Percentiles rank a stretch among this genome's conserved stretches.
Evolutionary conservation across 805 yeast species (phyloP).

Genomic region (Priceomyces melissophilus): DNA sequence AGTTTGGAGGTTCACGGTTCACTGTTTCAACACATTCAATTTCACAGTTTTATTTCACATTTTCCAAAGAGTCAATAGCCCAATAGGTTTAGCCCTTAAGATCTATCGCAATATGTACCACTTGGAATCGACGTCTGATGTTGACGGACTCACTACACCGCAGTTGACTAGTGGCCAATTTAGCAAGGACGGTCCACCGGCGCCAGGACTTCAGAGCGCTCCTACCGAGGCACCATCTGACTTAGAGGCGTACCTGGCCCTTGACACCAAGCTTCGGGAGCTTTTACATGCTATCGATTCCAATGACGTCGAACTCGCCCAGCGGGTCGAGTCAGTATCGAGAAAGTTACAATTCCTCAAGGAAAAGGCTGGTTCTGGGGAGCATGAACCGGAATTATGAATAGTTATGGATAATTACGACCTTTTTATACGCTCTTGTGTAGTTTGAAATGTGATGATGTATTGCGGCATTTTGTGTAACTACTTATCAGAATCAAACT

Average conservation of each 20-base stretch:
- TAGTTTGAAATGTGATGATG: no score
- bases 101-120: background rate
- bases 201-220: background rate
- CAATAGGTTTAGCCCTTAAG: no score
- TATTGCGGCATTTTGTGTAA: no score
- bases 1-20: no score
- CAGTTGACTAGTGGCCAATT: constrained; percentile 26
- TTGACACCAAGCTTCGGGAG: constrained; percentile 24
- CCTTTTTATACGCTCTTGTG: no score
- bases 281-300: constrained; percentile 20
- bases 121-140: constrained; percentile 4
- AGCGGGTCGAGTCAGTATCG: constrained; percentile 16
- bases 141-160: constrained; percentile 32
- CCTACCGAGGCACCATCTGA: background rate
- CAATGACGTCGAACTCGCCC: constrained; percentile 26
- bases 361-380: background rate
- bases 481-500: no score
- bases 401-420: no score
- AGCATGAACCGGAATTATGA: no score
- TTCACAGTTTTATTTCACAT: no score
- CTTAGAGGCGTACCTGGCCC: background rate
- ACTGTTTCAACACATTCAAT: no score
- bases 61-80: no score
- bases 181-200: background rate
- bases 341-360: no score